Evolutionary conservation across 2,329 filamentous ascomycete species (phyloP).

Genomic region (Trichoderma endophyticum): DNA sequence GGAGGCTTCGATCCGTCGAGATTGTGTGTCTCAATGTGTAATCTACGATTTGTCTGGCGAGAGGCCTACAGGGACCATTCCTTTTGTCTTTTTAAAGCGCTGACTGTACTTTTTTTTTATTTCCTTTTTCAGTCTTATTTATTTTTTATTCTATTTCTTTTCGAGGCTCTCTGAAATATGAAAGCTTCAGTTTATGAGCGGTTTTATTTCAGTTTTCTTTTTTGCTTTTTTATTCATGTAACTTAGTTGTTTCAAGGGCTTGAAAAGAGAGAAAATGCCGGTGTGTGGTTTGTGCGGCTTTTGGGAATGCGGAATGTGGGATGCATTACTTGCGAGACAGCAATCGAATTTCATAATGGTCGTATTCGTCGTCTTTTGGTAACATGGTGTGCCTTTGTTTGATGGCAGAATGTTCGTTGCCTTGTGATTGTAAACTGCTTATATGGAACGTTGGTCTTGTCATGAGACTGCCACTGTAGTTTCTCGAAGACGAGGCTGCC

Average conservation of each 20-base stretch:
- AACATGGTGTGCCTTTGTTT: neutral
- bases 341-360: constrained; percentile 7
- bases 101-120: neutral
- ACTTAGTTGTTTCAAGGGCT: neutral
- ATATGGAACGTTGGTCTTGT: neutral
- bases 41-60: neutral
- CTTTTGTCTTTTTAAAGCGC: constrained; percentile 1
- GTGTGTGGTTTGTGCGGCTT: neutral
- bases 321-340: constrained; percentile 11
- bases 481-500: neutral
- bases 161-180: neutral
- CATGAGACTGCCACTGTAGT: neutral
- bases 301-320: neutral
- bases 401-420: neutral
- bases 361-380: neutral
- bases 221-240: neutral
- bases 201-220: neutral
- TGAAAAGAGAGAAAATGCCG: neutral
- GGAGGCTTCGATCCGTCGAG: neutral
- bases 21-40: constrained; percentile 4
- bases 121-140: neutral
- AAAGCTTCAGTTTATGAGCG: neutral
- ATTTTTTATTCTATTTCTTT: neutral
- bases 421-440: neutral
- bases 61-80: neutral